phyloP scores from a whole-genome alignment of 2,329 filamentous ascomycete genomes.

The Aspergillus texensis region DNA sequence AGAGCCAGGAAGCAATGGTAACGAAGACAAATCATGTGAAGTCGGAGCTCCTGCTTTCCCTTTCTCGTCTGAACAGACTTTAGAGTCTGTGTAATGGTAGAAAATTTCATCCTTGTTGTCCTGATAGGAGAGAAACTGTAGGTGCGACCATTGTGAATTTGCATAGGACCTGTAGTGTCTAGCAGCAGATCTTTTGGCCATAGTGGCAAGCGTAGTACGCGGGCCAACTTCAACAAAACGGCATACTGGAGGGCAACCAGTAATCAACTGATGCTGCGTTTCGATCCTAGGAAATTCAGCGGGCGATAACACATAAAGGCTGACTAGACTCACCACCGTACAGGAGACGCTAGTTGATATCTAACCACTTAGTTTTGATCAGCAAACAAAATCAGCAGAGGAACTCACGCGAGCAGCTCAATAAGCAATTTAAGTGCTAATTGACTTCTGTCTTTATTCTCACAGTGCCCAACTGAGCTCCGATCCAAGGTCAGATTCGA shows the following conservation, averaged over 20 bases:
- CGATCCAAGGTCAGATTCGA: background rate
- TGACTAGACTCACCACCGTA: conserved; percentile 23
- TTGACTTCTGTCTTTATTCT: conserved; percentile 4
- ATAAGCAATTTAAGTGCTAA: conserved; percentile 28
- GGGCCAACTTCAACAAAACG: conserved; percentile 46
- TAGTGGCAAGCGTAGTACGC: conserved; percentile 37
- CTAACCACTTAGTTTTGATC: conserved; percentile 16
- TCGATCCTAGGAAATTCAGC: conserved; percentile 36
- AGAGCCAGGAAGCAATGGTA: conserved; percentile 5
- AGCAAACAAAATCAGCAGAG: background rate
- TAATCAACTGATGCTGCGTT: conserved; percentile 41
- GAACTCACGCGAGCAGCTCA: conserved; percentile 34
- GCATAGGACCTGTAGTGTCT: conserved; percentile 24
- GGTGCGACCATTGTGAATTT: conserved; percentile 20
- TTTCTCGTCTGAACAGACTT: background rate
- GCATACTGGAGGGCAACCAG: conserved; percentile 25
- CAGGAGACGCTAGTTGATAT: conserved; percentile 32
- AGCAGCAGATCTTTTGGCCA: conserved; percentile 40
- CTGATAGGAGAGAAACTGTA: conserved; percentile 30
- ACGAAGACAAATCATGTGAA: background rate
- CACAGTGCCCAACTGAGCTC: background rate
- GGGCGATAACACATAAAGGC: too few species aligned
- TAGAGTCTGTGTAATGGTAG: conserved; percentile 11
- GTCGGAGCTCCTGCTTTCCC: background rate
- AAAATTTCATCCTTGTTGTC: conserved; percentile 17